Evolutionary conservation across 2,329 filamentous ascomycete species (phyloP), one percentile per base, ranked within the genome.

Genomic region (Cyphellophora europaea): DNA sequence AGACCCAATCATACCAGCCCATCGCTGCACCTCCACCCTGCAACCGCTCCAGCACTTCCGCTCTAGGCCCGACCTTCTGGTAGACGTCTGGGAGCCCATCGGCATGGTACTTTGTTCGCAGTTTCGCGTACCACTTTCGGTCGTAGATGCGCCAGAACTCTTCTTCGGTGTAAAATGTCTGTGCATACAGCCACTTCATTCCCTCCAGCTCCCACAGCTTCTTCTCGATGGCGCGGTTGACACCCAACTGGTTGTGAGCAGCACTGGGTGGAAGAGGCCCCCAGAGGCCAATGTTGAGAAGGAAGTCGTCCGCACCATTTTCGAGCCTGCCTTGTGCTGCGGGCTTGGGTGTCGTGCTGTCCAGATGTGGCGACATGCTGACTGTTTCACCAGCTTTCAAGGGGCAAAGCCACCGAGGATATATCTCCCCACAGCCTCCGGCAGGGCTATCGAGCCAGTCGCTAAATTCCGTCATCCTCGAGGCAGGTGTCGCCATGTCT

Each of bases 181-280:
- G 82, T 3, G 85, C 84, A 57, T 93, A 93, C 10, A 93, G 65
- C 81, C 84, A 91, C 63, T 93, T 93, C 64, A 82, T 74, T 2
- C 85, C 86, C 30, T 78, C 77, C 1, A 91, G 69, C 44, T 75
- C 67, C 31, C 65, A 64, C 3, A 88, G 71, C 52, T 81, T 80
- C 13, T 64, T 60, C 61, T 93, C 86, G 13, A 93, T 67, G 28
- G 67, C 68, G 19, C 79, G 72, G 58, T 93, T 93, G 47, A 74
- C 54, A 2, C 88, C 66, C 50, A 88, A 88, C n/a, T 67, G 66
- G 1, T 59, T 56, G 21, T 61, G 60, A 35, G 59, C 49, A 3
- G 28, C 12, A 16, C n/a, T 12, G 2, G 63, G 54, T 2, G 79
- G 75, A 5, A 81, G 83, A 56, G 78, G 82, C 6, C 84, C 85